Base-by-base conservation (phyloP, 345 rosid genomes). In the Citrus australasica region DNA sequence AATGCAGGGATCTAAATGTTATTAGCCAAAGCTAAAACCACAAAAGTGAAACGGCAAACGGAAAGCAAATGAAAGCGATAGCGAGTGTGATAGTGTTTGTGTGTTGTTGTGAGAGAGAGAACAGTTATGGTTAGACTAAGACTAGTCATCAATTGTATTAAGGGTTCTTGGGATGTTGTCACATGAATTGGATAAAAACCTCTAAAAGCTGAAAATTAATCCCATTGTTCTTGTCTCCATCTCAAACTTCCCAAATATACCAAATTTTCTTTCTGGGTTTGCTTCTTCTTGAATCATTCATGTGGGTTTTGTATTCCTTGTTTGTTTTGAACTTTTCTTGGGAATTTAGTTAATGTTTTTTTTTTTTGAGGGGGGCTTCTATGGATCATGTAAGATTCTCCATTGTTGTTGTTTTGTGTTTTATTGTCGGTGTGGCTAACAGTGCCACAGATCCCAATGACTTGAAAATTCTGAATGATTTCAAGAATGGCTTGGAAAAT, bases 401-500 rank as follows among this genome's bases (percentile, higher is more conserved):
- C 73, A 22, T 60, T 62, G 28, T 74, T 9, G 6, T 81, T 32
- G 62, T 83, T 67, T 75, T 80, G 65, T 82, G 74, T 48, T 71
- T 74, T 73, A 11, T 81, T 73, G 37, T 81, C 64, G 62, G 62
- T n/a, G 71, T 80, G 66, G 81, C 58, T 69, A 51, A 69, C 56
- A 60, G 82, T 30, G 83, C 30, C 40, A 86, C 89, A 48, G 84
- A 88, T 71, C 88, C 89, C 24, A 80, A 48, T 55, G 91, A 88
- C 83, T 40, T 83, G 59, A 85, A 83, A 77, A 71, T 88, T 58
- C 78, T 88, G 81, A 78, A 55, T 78, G 91, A 86, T 81, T 86
- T 88, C 82, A 80, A 82, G 77, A 76, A 83, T 25, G 89, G 88
- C 17, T 72, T 88, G 82, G 82, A 88, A 22, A 88, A 88, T 73